phyloP scores from a whole-genome alignment of 1,139 yeast genomes.

The Magnusiomyces paraingens region DNA sequence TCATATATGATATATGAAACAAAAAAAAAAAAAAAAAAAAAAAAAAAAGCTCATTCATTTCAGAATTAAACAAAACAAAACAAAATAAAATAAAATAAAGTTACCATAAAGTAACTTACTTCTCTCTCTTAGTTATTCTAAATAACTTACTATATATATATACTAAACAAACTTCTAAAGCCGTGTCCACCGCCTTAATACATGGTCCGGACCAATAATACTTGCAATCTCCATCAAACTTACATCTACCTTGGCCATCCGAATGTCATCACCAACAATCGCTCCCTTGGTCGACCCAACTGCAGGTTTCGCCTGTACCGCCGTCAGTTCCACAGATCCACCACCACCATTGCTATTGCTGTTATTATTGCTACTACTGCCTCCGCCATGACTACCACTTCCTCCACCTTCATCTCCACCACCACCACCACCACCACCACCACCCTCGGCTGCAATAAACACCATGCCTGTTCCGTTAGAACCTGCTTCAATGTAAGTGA shows the following conservation, averaged over 20 bases:
- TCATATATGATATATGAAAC: no score
- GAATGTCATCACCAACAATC: constrained; percentile 27
- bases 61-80: no score
- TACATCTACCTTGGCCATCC: constrained; percentile 33
- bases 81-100: no score
- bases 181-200: constrained; percentile 31
- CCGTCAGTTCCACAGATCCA: not conserved
- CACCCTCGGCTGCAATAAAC: not conserved
- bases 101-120: no score
- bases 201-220: constrained; percentile 29
- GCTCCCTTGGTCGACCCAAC: constrained; percentile 9
- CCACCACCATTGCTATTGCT: no score
- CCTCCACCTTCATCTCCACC: not conserved
- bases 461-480: constrained; percentile 9
- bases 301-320: constrained; percentile 2
- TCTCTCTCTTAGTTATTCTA: no score
- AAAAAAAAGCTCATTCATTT: no score
- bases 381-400: not conserved
- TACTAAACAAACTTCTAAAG: constrained; percentile 2
- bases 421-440: not conserved
- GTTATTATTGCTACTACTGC: not conserved
- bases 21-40: not conserved
- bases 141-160: no score
- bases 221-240: constrained; percentile 31
- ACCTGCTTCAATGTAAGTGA: constrained; percentile 22